Percentiles rank a stretch among this genome's conserved stretches.
phyloP scores from a whole-genome alignment of 768 basidiomycete species.

The Pluteus cervinus region DNA sequence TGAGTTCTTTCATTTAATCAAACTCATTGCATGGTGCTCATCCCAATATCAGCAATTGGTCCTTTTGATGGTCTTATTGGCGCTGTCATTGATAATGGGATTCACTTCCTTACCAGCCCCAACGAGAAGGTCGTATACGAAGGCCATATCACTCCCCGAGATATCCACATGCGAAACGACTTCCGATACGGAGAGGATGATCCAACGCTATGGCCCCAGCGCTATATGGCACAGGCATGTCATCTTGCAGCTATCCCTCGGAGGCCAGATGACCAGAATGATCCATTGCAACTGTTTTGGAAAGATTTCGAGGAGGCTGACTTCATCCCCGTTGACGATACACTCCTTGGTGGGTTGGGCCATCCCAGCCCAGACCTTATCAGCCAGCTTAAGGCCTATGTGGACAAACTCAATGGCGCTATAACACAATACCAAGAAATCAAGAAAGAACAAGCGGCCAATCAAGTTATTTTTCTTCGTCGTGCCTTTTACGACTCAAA shows the following conservation, averaged over 20 bases:
- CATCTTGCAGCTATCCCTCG: constrained; percentile 1
- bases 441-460: no score
- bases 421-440: no score
- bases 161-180: neutral
- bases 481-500: no score
- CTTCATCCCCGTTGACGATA: neutral
- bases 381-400: no score
- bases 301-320: neutral
- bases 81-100: neutral
- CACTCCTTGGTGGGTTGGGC: constrained; percentile 1
- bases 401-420: no score
- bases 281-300: constrained; percentile 1
- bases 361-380: no score
- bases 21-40: no score
- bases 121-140: neutral
- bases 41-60: no score
- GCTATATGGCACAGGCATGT: neutral
- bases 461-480: no score
- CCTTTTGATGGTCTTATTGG: neutral
- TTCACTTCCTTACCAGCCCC: neutral
- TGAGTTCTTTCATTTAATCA: no score
- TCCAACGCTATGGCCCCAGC: constrained; percentile 3
- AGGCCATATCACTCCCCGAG: neutral
- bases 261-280: neutral
- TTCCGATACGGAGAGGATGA: constrained; percentile 1